Percentiles rank a stretch among this genome's conserved stretches.
phyloP scores from a whole-genome alignment of 805 yeast species.

The Saccharomyces mikatae region DNA sequence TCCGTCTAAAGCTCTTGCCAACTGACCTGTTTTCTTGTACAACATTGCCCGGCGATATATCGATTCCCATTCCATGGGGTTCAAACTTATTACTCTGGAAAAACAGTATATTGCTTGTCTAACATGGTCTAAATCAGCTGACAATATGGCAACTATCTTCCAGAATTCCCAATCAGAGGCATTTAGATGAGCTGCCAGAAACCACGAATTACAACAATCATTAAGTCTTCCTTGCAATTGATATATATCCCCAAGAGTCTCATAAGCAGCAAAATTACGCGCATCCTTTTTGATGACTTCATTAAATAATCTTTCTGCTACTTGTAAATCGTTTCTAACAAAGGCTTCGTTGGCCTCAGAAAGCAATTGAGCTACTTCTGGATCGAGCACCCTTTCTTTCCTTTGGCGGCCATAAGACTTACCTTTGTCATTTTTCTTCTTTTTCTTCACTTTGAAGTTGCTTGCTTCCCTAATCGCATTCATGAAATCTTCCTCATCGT shows the following conservation, averaged over 20 bases:
- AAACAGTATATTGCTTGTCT: constrained; percentile 78
- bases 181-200: constrained; percentile 69
- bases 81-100: constrained; percentile 50
- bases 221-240: constrained; percentile 55
- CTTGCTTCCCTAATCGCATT: constrained; percentile 63
- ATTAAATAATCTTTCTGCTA: constrained; percentile 50
- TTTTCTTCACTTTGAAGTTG: constrained; percentile 46
- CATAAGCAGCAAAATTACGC: constrained; percentile 73
- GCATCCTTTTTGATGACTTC: constrained; percentile 75
- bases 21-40: constrained; percentile 57
- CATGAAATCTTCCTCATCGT: constrained; percentile 40
- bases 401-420: constrained; percentile 22
- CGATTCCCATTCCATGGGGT: constrained; percentile 44
- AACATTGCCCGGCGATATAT: constrained; percentile 59
- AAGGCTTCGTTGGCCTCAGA: constrained; percentile 77
- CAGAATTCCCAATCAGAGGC: constrained; percentile 72
- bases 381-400: constrained; percentile 45
- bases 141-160: constrained; percentile 64
- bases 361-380: constrained; percentile 59
- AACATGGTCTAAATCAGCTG: constrained; percentile 55
- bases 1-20: constrained; percentile 67
- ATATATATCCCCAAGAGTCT: constrained; percentile 80
- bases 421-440: constrained; percentile 18
- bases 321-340: constrained; percentile 52
- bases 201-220: constrained; percentile 75